These are phyloP conservation scores for Quambalaria eucalypti DNA, from an alignment of 1,284 basidiomycete species.

Conservation along the genomic window DNA sequence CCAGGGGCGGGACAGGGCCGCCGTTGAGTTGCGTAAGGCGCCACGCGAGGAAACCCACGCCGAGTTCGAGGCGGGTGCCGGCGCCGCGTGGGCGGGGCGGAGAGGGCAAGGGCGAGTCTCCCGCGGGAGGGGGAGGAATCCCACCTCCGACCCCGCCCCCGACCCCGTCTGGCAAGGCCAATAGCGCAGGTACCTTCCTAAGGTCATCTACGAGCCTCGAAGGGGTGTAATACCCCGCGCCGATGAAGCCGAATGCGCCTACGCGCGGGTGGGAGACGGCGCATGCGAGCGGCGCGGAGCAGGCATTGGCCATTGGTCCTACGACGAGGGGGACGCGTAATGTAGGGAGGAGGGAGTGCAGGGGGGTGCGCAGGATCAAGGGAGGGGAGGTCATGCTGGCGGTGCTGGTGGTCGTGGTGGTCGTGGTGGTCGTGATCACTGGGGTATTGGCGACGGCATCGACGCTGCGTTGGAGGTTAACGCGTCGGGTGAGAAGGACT, in stretches of 20 bases:
- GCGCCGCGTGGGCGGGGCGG: too few species aligned
- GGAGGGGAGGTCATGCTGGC: too few species aligned
- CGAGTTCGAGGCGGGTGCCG: constrained; percentile 19
- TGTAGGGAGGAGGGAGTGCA: not conserved
- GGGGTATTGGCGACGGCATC: too few species aligned
- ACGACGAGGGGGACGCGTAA: constrained; percentile 20
- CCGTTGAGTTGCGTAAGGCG: constrained; percentile 21
- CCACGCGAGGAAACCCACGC: constrained; percentile 41
- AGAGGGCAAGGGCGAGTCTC: too few species aligned
- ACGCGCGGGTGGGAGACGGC: constrained; percentile 28
- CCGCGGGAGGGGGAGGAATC: too few species aligned
- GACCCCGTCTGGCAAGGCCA: constrained; percentile 7
- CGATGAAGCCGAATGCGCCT: constrained; percentile 43
- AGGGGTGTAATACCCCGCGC: constrained; percentile 32
- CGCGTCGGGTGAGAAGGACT: too few species aligned
- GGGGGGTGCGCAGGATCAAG: not conserved
- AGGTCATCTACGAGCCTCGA: constrained; percentile 19
- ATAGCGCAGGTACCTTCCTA: constrained; percentile 10
- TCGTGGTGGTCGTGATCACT: too few species aligned
- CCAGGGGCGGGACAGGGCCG: constrained; percentile 10
- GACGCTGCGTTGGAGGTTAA: too few species aligned
- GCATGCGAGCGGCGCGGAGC: constrained; percentile 33
- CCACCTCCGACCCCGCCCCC: too few species aligned
- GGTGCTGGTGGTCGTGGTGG: too few species aligned
- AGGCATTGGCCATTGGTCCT: constrained; percentile 39